Evolutionary conservation across 225 moss, liverwort and hornwort genomes (phyloP).

Genomic region (Pseudisothecium myosuroides): DNA sequence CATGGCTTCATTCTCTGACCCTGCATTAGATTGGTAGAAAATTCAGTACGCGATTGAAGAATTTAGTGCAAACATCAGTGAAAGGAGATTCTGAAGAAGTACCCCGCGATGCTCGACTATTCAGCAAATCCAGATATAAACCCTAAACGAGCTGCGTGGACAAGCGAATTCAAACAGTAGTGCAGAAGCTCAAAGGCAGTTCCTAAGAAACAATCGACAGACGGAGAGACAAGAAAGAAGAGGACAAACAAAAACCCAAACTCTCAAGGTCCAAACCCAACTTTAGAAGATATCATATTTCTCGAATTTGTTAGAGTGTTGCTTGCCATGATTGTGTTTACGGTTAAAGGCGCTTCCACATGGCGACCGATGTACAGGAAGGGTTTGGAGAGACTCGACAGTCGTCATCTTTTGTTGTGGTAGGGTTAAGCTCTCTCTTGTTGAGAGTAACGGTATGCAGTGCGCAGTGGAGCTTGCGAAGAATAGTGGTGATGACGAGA

Average conservation of each 20-base stretch:
- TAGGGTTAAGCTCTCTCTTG: neutral
- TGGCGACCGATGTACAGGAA: neutral
- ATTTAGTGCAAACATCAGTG: neutral
- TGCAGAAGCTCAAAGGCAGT: neutral
- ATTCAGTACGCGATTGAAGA: neutral
- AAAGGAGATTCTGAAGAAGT: neutral
- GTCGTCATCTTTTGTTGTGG: neutral
- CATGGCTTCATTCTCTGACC: neutral
- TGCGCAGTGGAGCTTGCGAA: neutral
- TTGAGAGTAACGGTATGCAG: neutral
- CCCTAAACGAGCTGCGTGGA: neutral
- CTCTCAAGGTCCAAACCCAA: neutral
- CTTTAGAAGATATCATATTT: neutral
- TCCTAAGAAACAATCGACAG: neutral
- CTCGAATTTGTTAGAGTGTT: conserved; percentile 45
- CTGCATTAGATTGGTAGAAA: neutral
- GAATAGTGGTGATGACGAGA: neutral
- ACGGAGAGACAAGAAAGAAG: neutral
- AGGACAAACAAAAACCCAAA: neutral
- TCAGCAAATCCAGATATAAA: neutral
- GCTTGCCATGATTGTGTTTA: conserved; percentile 70
- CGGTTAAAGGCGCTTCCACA: conserved; percentile 57
- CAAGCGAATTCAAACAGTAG: neutral
- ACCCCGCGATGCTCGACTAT: neutral
- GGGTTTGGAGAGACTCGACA: neutral